Base-by-base conservation (phyloP, 2,329 filamentous ascomycete genomes). In the Colletotrichum destructivum region DNA sequence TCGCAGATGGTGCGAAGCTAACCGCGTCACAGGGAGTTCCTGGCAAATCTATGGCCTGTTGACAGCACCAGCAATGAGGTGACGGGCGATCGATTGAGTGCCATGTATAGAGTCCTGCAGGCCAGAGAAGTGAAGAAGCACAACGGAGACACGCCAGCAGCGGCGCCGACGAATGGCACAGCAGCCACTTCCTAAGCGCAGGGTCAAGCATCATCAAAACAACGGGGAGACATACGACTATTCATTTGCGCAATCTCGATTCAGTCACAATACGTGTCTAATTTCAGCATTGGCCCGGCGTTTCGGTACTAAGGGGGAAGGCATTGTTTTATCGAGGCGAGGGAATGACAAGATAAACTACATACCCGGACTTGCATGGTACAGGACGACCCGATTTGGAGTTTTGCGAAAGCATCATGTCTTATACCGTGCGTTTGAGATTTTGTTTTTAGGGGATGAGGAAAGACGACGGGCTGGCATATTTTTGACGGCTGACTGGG, bases 31-130 rank as follows among this genome's bases (percentile, higher is more conserved):
- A 85, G 83, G 84, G 82, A 85, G 57, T 85, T 86, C 71, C 73
- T 86, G 71, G 84, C 84, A 62, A 82, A 80, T 16, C 77, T 86
- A 31, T 86, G 84, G 84, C 84, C 84, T 6, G 84, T 86, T 21
- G 84, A 85, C 72, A 83, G 83, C 73, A 84, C 82, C 51, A 83
- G 79, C 73, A 82, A 82, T 72, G 83, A 80, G 63, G 82, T 85
- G 49, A 84, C 82, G n/a, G 84, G 84, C 62, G 76, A 81, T 62
- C 79, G 84, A 67, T 73, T 86, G 72, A 84, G 83, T 76, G 81
- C 82, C 71, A 84, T 86, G 83, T 86, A 85, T 73, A 79, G 79
- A 71, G 82, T 81, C 47, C 76, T 86, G 55, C 76, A 81, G 63
- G 75, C 77, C 56, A 79, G 81, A 62, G 79, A 81, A 69, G 80